Evolutionary conservation across 2,329 filamentous ascomycete species (phyloP), one percentile per base, ranked within the genome.

Genomic region (Neopestalotiopsis clavispora): DNA sequence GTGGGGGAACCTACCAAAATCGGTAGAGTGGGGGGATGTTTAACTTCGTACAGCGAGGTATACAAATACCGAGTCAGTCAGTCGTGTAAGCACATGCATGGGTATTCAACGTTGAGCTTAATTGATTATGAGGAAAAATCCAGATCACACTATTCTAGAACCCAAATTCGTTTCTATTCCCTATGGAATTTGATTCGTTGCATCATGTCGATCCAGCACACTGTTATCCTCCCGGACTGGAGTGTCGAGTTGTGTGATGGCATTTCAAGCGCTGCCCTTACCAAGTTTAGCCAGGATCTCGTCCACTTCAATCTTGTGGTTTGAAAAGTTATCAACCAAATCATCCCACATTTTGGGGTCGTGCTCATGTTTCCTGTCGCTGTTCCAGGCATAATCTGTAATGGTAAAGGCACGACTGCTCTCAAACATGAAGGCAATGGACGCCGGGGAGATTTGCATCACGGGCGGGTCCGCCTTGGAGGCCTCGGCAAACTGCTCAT

Each of bases 311-410:
- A 62, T 61, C 59, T 63, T 67, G 28, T 67, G 66, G 4, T 74
- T 78, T 0, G 80, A 83, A 69, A 87, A 87, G 72, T 86, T 85
- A 72, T 86, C 85, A 1, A 87, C 84, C 9, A 87, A 76, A 66
- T 81, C 78, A 74, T 88, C 85, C 85, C 85, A 87, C 85, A 87
- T 84, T 72, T 81, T 83, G 1, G 82, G 82, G 66, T 85, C 82
- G 68, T 84, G 83, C 70, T 84, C 83, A 68, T 80, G 78, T 64
- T 74, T 78, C 72, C 80, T 76, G n/a, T 78, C 70, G 67, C 75
- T 79, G 17, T 77, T 78, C 75, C 77, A 80, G 1, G 87, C 87
- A 82, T 84, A 89, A 58, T 89, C 86, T 4, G 86, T 87, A 64
- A 89, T 85, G 3, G 85, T 87, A 20, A 89, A 86, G 75, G 87